Evolutionary conservation across 352 stramenopile species (phyloP).

Genomic region (Phytophthora citricola): DNA sequence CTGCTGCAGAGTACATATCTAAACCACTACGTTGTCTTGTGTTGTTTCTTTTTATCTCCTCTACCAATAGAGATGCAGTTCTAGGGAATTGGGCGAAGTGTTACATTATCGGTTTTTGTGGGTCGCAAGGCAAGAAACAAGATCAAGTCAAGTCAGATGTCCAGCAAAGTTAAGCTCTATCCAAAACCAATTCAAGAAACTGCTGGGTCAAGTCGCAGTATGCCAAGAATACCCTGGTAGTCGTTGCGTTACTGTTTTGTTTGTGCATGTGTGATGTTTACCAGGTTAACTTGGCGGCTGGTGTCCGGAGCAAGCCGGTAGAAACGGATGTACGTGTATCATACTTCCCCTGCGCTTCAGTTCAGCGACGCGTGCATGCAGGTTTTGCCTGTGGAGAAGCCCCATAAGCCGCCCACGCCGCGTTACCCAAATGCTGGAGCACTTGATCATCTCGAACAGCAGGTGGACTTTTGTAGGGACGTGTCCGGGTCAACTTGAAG

Average conservation of each 20-base stretch:
- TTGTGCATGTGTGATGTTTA: conserved; percentile 16
- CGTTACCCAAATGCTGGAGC: conserved; percentile 63
- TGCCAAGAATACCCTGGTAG: conserved; percentile 1
- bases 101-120: conserved; percentile 45
- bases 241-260: background rate
- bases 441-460: conserved; percentile 82
- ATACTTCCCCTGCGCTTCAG: conserved; percentile 29
- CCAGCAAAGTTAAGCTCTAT: conserved; percentile 21
- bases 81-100: conserved; percentile 32
- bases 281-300: conserved; percentile 7
- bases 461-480: conserved; percentile 67
- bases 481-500: conserved; percentile 66
- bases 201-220: conserved; percentile 13
- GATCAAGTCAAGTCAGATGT: conserved; percentile 24
- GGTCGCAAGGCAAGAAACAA: conserved; percentile 18
- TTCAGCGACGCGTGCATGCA: conserved; percentile 46
- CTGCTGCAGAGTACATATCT: conserved; percentile 41
- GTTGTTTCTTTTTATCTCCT: conserved; percentile 20
- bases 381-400: conserved; percentile 55
- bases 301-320: conserved; percentile 17
- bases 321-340: conserved; percentile 2
- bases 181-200: conserved; percentile 31
- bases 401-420: conserved; percentile 60
- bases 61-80: conserved; percentile 48
- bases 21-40: conserved; percentile 34